A percentile compares a stretch with the other conserved stretches of the same genome.
Conservation (phyloP, 106 monocot genomes). For the Allium cepa region DNA sequence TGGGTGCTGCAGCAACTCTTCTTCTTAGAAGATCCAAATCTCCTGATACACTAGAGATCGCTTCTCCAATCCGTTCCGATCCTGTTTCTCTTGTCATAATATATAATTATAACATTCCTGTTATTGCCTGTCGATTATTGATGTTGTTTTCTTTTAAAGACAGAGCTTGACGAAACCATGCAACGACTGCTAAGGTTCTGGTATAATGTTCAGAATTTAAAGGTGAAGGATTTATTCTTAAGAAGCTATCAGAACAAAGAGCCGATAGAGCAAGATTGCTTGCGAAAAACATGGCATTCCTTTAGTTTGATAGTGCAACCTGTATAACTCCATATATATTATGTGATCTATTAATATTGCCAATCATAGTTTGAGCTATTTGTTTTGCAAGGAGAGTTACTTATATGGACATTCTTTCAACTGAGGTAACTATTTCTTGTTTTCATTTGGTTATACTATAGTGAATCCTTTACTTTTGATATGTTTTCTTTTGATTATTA, state of each 20-base stretch:
- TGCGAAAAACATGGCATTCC: slow-evolving; percentile 55
- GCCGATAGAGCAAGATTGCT: slow-evolving; percentile 74
- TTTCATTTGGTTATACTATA: too few relatives aligned
- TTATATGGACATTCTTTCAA: too few relatives aligned
- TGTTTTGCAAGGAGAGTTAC: too few relatives aligned
- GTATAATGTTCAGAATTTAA: slow-evolving; percentile 71
- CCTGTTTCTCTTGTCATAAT: slow-evolving; percentile 2
- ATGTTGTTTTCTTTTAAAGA: not conserved
- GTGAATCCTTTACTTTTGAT: too few relatives aligned
- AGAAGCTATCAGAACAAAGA: slow-evolving; percentile 61
- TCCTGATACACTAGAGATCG: slow-evolving; percentile 24
- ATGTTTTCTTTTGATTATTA: too few relatives aligned
- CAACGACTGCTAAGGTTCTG: slow-evolving; percentile 84
- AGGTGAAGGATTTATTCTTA: slow-evolving; percentile 89
- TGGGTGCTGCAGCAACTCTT: slow-evolving; percentile 58
- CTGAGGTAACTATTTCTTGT: too few relatives aligned
- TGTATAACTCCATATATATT: too few relatives aligned
- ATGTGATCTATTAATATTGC: too few relatives aligned
- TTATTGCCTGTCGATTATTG: too few relatives aligned
- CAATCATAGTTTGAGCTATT: too few relatives aligned
- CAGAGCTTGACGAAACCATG: slow-evolving; percentile 43
- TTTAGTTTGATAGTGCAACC: too few relatives aligned
- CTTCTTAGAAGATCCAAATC: slow-evolving; percentile 39
- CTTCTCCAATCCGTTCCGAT: not conserved
- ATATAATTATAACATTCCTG: not conserved